These are phyloP conservation scores for Quercus glauca DNA, from an alignment of 306 rosid species.

Conservation along the genomic window DNA sequence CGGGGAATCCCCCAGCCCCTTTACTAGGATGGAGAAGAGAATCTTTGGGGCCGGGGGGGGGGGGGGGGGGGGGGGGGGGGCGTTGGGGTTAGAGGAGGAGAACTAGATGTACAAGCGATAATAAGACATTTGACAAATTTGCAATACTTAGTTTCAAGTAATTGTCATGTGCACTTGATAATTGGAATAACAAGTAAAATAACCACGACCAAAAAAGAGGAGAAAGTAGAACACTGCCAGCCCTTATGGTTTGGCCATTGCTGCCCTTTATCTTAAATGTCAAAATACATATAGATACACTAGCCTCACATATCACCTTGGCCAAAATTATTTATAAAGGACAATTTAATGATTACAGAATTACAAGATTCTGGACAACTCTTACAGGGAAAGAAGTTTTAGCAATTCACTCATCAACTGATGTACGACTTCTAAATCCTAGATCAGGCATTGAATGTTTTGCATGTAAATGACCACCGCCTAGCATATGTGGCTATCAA, in stretches of 20 bases:
- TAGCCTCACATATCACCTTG: slow-evolving; percentile 11
- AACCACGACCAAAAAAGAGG: not conserved
- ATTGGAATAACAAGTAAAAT: not conserved
- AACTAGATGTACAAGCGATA: not conserved
- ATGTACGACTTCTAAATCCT: slow-evolving; percentile 15
- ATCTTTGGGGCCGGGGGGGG: no score
- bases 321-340: slow-evolving; percentile 7
- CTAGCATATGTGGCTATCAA: not conserved
- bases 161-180: not conserved
- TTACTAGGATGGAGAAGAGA: no score
- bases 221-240: not conserved
- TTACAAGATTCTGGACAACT: slow-evolving; percentile 24
- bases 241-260: not conserved
- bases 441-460: slow-evolving; percentile 6
- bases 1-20: no score
- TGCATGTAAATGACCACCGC: slow-evolving; percentile 1
- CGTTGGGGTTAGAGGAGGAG: no score
- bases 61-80: no score
- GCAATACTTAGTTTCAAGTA: not conserved
- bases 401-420: slow-evolving; percentile 19
- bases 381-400: slow-evolving; percentile 10
- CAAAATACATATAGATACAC: slow-evolving; percentile 18
- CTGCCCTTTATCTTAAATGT: slow-evolving; percentile 15
- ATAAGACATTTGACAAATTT: not conserved
- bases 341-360: slow-evolving; percentile 17